A percentile compares a stretch with the other conserved stretches of the same genome.
Conservation (phyloP, 176 grass and related monocot genomes). For the Eragrostis nindensis region DNA sequence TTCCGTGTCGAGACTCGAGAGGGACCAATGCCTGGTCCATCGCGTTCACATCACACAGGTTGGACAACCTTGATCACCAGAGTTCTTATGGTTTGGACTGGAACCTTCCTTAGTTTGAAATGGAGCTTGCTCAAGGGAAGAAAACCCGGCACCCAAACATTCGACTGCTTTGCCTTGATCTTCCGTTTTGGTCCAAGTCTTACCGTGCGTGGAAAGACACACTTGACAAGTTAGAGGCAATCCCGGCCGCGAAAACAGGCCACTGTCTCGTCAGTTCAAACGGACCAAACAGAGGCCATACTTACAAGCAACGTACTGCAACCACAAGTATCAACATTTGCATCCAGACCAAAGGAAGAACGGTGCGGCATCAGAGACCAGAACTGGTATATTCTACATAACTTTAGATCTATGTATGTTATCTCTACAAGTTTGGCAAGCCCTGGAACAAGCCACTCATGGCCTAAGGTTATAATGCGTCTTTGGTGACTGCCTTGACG, state of each 20-base stretch:
- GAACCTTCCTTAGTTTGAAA: neutral
- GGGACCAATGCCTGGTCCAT: neutral
- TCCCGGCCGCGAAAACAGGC: neutral
- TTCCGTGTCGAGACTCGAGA: neutral
- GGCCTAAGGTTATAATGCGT: slow-evolving; percentile 20
- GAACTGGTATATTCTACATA: neutral
- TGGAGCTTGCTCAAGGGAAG: neutral
- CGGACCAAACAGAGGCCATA: neutral
- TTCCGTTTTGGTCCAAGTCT: neutral
- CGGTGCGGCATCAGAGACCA: neutral
- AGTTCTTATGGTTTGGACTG: too few relatives aligned
- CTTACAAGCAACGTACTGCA: neutral
- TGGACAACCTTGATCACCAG: neutral
- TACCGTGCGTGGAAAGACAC: neutral
- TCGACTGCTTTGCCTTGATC: neutral
- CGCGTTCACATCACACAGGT: neutral
- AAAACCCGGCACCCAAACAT: neutral
- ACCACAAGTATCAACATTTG: neutral
- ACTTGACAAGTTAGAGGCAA: neutral
- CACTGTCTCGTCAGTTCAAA: neutral
- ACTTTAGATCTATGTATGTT: neutral
- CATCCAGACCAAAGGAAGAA: slow-evolving; percentile 16
- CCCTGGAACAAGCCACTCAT: neutral
- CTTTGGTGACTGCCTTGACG: neutral
- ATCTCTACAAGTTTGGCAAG: slow-evolving; percentile 38